Evolutionary conservation across 768 basidiomycete species (phyloP), one percentile per base, ranked within the genome.

Genomic region (Suillus subluteus): DNA sequence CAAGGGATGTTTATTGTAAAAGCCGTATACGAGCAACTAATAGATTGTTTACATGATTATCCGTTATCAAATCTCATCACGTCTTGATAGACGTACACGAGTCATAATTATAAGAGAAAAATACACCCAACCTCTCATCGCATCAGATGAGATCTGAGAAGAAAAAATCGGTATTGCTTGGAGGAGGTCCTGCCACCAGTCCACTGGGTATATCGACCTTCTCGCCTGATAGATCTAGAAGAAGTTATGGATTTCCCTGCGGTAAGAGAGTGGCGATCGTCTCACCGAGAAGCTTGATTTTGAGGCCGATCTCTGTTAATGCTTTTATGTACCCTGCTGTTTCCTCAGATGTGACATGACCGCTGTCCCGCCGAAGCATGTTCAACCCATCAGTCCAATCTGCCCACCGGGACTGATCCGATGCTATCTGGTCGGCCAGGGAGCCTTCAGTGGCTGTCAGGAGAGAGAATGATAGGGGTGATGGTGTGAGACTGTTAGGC

Each of bases 311-410:
- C 71, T 96, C 95, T 2, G 95, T 97, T 70, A 97, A 80, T 11
- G 91, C 89, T 72, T 92, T 86, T 13, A 97, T 91, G 73, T 95
- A 94, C 30, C 89, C 90, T 46, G 91, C 91, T 0, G 95, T 96
- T 78, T 95, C 92, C 69, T 89, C 86, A 5, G 94, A 94, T 15
- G 90, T 82, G 65, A 95, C 92, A 74, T 94, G 93, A 9, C 92
- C 91, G 21, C 92, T 88, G 69, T 92, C 92, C 62, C 88, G 81
- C 48, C 93, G 82, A 50, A 96, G 83, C 88, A 96, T 92, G 72
- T 94, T 94, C 76, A 97, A 74, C 5, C 95, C 95, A 75, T 97
- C 95, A 3, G 94, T 94, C 95, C 95, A 97, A 79, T 97, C 95
- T 18, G 93, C 91, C 91, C 92, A 96, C 21, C 90, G 82, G 21